Evolutionary conservation across 108 stramenopile genomes (phyloP).

Genomic region (Epithemia pelagica): DNA sequence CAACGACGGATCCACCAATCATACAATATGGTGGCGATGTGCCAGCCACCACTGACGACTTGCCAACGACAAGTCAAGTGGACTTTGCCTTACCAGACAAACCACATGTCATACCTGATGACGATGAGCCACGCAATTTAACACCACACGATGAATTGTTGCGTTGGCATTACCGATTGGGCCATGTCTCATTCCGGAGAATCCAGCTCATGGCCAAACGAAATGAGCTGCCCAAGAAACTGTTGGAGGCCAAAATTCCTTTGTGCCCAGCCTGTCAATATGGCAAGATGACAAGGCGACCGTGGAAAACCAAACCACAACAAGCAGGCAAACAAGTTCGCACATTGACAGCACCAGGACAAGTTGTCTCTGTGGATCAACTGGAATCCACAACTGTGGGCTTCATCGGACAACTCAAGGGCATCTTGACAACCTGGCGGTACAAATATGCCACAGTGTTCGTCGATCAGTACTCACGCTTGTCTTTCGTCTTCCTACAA

Average conservation of each 20-base stretch:
- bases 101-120: too few species aligned
- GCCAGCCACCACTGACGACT: too few species aligned
- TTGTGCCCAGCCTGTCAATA: constrained; percentile 22
- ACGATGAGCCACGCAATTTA: too few species aligned
- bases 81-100: too few species aligned
- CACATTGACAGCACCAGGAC: constrained; percentile 31
- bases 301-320: constrained; percentile 15
- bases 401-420: constrained; percentile 35
- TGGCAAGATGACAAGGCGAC: constrained; percentile 2
- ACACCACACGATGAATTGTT: too few species aligned
- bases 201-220: constrained; percentile 24
- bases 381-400: constrained; percentile 35
- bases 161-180: constrained; percentile 16
- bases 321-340: too few species aligned
- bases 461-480: constrained; percentile 21
- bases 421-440: constrained; percentile 21
- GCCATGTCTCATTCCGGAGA: constrained; percentile 16
- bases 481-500: constrained; percentile 29
- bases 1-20: too few species aligned
- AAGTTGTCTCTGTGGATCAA: constrained; percentile 39
- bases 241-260: constrained; percentile 21
- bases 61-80: too few species aligned
- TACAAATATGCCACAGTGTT: constrained; percentile 31
- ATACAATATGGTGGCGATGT: too few species aligned
- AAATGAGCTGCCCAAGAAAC: constrained; percentile 18